Percentiles rank a stretch among this genome's conserved stretches.
Conservation (phyloP, 805 yeast genomes). For the Cyberlindnera amylophila region DNA sequence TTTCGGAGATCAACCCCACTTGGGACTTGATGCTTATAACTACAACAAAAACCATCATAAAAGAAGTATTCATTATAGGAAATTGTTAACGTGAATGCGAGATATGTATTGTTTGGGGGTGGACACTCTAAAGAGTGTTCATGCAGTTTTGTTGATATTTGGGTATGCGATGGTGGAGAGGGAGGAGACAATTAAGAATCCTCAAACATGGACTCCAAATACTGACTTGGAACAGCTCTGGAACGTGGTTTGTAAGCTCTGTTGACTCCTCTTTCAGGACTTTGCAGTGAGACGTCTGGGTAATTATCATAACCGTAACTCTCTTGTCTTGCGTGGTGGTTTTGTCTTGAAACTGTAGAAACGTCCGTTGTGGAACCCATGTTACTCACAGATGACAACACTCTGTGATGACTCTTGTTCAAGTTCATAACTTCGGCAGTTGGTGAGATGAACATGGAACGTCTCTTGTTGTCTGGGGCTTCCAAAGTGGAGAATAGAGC, state of each 20-base stretch:
- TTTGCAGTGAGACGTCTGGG: constrained; percentile 13
- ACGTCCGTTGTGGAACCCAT: constrained; percentile 11
- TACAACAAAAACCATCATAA: too few species aligned
- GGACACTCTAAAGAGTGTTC: too few species aligned
- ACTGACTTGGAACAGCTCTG: constrained; percentile 42
- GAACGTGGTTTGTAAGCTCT: constrained; percentile 18
- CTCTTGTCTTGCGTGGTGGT: constrained; percentile 12
- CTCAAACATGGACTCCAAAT: constrained; percentile 45
- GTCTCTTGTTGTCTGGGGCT: constrained; percentile 28
- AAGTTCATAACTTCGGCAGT: constrained; percentile 68
- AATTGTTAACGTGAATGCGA: too few species aligned
- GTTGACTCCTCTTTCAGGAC: constrained; percentile 19
- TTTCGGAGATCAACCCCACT: too few species aligned
- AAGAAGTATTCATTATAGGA: too few species aligned
- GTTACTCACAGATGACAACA: constrained; percentile 32
- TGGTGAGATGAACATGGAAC: constrained; percentile 67
- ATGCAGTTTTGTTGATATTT: too few species aligned
- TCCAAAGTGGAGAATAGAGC: constrained; percentile 22
- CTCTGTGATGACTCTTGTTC: constrained; percentile 21
- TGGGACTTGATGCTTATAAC: too few species aligned
- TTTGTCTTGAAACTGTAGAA: constrained; percentile 4
- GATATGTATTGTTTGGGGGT: too few species aligned
- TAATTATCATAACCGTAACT: constrained; percentile 20
- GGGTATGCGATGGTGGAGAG: too few species aligned
- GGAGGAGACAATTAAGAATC: neutral